Conservation (phyloP, 2,329 filamentous ascomycete species). For the Calcarisporium arbuscula region DNA sequence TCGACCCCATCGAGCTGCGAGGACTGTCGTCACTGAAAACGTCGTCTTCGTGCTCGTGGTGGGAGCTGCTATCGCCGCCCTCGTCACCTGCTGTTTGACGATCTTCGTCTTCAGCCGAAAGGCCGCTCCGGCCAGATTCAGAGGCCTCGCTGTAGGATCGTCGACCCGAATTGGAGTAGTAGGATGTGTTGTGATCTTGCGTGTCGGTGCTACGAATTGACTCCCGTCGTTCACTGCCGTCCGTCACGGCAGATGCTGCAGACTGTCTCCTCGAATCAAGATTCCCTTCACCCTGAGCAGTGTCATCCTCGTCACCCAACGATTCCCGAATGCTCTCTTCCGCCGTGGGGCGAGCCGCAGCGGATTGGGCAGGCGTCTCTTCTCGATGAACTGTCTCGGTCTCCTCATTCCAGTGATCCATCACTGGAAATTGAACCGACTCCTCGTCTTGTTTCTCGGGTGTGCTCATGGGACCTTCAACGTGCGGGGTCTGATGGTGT, state of each 20-base stretch:
- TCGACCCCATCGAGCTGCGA: constrained; percentile 50
- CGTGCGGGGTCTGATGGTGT: too few relatives aligned
- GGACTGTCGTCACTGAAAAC: constrained; percentile 54
- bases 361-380: constrained; percentile 1
- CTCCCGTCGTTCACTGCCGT: constrained; percentile 25
- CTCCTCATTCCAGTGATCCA: constrained; percentile 7
- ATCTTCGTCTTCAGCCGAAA: constrained; percentile 11
- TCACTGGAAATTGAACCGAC: too few relatives aligned
- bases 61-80: constrained; percentile 40
- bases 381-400: too few relatives aligned
- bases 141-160: constrained; percentile 18
- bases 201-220: constrained; percentile 42
- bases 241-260: constrained; percentile 15
- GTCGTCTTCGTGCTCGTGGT: constrained; percentile 47
- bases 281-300: background rate
- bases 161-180: constrained; percentile 19
- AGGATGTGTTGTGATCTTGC: constrained; percentile 21
- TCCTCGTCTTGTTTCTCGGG: too few relatives aligned
- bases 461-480: constrained; percentile 3
- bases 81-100: constrained; percentile 16
- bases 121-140: constrained; percentile 13
- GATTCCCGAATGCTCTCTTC: too few relatives aligned
- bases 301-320: background rate
- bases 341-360: too few relatives aligned
- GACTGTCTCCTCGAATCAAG: constrained; percentile 12